phyloP scores from a whole-genome alignment of 192 early-diverging fungal species.

The Rhizophagus clarus region DNA sequence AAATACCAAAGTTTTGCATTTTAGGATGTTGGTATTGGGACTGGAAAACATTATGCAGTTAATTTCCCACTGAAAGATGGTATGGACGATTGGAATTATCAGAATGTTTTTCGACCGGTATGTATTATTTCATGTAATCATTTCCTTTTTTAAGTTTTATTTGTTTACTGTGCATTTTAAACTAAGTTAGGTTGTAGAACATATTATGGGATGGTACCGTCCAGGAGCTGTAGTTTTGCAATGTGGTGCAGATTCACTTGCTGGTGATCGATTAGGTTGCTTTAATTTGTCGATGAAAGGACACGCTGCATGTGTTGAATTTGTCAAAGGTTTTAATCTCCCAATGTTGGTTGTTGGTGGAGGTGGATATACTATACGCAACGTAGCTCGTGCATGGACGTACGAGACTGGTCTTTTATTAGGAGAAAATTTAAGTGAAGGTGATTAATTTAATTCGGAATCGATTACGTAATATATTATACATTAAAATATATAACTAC shows the following conservation, averaged over 20 bases:
- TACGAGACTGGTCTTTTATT: slow-evolving; percentile 91
- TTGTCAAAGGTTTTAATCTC: slow-evolving; percentile 89
- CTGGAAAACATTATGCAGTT: slow-evolving; percentile 91
- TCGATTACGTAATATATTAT: neutral
- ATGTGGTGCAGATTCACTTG: slow-evolving; percentile 96
- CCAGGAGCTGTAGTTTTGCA: slow-evolving; percentile 93
- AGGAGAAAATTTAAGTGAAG: slow-evolving; percentile 67
- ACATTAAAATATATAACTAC: no score
- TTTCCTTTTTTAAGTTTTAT: neutral
- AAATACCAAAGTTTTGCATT: slow-evolving; percentile 24
- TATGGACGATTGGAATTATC: slow-evolving; percentile 92
- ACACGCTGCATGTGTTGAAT: slow-evolving; percentile 89
- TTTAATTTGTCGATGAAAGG: slow-evolving; percentile 95
- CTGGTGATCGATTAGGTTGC: slow-evolving; percentile 91
- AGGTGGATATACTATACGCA: slow-evolving; percentile 97
- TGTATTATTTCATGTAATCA: slow-evolving; percentile 13
- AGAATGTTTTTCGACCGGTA: slow-evolving; percentile 64
- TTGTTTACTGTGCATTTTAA: neutral
- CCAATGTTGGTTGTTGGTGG: slow-evolving; percentile 94
- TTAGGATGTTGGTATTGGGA: slow-evolving; percentile 84
- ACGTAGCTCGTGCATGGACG: slow-evolving; percentile 94
- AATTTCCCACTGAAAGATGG: slow-evolving; percentile 95
- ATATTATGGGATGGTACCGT: slow-evolving; percentile 92
- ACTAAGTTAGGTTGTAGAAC: slow-evolving; percentile 76
- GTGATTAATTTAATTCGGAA: slow-evolving; percentile 33